Base-by-base conservation (phyloP, 176 grass and related monocot species). In the Raddia guianensis region DNA sequence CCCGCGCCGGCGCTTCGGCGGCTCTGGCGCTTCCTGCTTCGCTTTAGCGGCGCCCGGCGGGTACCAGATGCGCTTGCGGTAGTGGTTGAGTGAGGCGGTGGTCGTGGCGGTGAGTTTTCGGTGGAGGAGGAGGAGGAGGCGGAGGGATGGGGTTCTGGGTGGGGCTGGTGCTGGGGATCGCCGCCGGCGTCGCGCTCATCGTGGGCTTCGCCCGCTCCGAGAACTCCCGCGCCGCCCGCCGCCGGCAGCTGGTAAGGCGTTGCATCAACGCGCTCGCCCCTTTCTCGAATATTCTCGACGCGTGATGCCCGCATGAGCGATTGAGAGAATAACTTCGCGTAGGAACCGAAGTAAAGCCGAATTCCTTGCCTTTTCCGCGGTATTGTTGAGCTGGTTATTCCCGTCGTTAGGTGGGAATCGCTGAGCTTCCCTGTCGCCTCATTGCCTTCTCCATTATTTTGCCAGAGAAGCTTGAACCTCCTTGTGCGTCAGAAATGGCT, bases 121-220 rank as follows among this genome's bases (percentile, higher is more conserved):
- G 1, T 19, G 8, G 40, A 58, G 6, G 37, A 2, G 8, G 58
- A 12, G 66, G 46, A 72, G 34, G 49, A 10, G 53, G 57, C 0
- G 12, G 50, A 12, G 67, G 67, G 33, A 91, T 91, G 89, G 81
- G 85, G 66, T 91, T 91, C 82, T 78, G 54, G 72, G 9, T 91
- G 56, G 89, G 89, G 27, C n/a, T 91, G 48, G 73, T 80, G 53
- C 54, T 88, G 14, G 89, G 89, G 86, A 27, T 91, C 68, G 78
- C 78, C 5, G 82, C 15, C 14, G 89, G 89, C 18, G 40, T 91
- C 49, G 86, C 67, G 27, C 55, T 91, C 77, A 68, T 88, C 78
- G 55, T 91, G 70, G 86, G 51, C 73, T 91, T 91, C 79, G 86
- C 73, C 56, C 89, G 89, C 77, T 78, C 14, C 67, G 81, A 91